Conservation (phyloP, 108 stramenopile species). For the Discostella pseudostelligera region DNA sequence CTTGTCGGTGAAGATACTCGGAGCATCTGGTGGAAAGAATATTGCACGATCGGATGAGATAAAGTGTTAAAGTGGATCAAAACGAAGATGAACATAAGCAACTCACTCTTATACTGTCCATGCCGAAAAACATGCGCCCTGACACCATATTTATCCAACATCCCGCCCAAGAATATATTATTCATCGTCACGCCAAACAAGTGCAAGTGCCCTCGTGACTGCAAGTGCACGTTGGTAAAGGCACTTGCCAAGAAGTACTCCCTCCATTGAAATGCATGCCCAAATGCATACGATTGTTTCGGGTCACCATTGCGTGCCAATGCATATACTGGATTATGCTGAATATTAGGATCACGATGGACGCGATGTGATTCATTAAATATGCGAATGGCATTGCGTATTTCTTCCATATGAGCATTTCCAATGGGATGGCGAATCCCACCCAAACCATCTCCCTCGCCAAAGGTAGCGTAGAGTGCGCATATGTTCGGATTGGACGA, state of each 20-base stretch:
- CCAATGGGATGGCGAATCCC: constrained; percentile 47
- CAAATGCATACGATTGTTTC: constrained; percentile 37
- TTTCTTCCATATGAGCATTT: constrained; percentile 73
- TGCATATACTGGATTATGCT: constrained; percentile 51
- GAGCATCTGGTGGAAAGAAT: constrained; percentile 37
- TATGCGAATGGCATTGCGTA: constrained; percentile 67
- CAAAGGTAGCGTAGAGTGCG: constrained; percentile 68
- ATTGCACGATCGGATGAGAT: background rate
- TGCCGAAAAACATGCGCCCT: constrained; percentile 77
- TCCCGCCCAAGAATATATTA: constrained; percentile 53
- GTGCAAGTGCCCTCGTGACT: constrained; percentile 60
- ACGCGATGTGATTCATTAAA: constrained; percentile 71
- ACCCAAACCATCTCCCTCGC: constrained; percentile 44
- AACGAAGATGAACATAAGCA: background rate
- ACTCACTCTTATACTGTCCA: constrained; percentile 72
- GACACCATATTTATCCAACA: constrained; percentile 69
- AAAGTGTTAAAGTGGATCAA: background rate
- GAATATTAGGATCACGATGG: constrained; percentile 57
- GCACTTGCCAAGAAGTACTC: constrained; percentile 71
- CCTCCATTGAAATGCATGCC: constrained; percentile 57
- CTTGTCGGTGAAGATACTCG: constrained; percentile 65
- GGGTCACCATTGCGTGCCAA: constrained; percentile 42
- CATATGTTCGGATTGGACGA: constrained; percentile 66
- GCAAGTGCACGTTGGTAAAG: constrained; percentile 65
- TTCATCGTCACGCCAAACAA: constrained; percentile 55